Base-by-base conservation (phyloP, 2,329 filamentous ascomycete genomes). In the Rutstroemia sp. region DNA sequence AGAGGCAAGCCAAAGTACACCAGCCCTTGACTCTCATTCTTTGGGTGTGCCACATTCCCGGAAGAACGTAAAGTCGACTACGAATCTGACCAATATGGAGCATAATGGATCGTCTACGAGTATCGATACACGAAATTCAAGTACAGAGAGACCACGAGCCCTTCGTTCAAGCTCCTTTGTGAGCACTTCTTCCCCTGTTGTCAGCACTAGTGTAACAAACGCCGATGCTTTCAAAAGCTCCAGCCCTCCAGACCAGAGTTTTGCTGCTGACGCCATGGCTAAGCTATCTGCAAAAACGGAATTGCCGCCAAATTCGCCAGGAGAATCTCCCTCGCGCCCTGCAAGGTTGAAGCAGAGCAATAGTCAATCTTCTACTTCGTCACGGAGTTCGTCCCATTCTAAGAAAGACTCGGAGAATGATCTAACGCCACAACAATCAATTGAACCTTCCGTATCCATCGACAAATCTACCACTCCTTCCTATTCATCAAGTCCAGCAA, bases 161-260 rank as follows among this genome's bases (percentile, higher is more conserved):
- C 75, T 86, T 58, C 76, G 83, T 47, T 81, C 85, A 2, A 76
- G 78, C 39, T 86, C 86, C 0, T 84, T 87, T 62, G 80, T 82
- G 10, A 77, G 75, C 56, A 78, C 80, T 25, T 79, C 85, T 2
- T 78, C 82, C 54, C 85, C 88, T 1, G 74, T 85, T 19, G 80
- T 92, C 6, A 83, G 81, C 30, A 83, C 84, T 0, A 85, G 90
- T 64, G 77, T 79, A 36, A 78, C 81, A 0, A 84, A 86, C 60
- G 82, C 83, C 19, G 86, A 90, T 58, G 76, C 83, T 12, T 80
- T 81, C 61, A 81, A 79, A 58, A 76, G 78, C 14, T 79, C 73
- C 14, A 65, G 75, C 1, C 76, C 78, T 5, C 78, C 80, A 2
- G 79, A 83, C 39, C 76, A 83, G 50, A 76, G 76, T 57, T 75